These are phyloP conservation scores for Pichia membranifaciens DNA, from an alignment of 805 yeast genomes.

Conservation along the genomic window DNA sequence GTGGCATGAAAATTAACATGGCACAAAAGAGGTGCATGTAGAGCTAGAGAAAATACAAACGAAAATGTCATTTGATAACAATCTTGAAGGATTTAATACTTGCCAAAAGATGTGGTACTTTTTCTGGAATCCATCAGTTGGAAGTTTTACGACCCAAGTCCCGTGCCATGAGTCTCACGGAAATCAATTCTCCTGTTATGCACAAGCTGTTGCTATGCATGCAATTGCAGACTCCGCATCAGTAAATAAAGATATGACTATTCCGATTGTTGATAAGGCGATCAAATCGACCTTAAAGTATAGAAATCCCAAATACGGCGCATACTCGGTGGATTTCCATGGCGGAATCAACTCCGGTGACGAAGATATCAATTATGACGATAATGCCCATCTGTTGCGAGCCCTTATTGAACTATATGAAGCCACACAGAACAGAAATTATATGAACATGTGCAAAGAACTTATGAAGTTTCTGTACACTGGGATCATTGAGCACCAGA, in stretches of 20 bases:
- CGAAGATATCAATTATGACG: constrained; percentile 67
- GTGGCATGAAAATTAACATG: too few species aligned
- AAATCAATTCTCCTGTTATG: constrained; percentile 60
- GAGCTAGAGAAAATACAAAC: neutral
- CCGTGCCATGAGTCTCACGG: constrained; percentile 42
- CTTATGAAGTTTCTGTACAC: constrained; percentile 57
- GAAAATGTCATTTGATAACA: constrained; percentile 20
- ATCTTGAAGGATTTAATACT: constrained; percentile 35
- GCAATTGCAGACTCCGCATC: constrained; percentile 62
- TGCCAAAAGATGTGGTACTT: constrained; percentile 38
- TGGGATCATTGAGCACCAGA: constrained; percentile 48
- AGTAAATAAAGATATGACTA: constrained; percentile 44
- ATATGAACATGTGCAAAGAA: constrained; percentile 51
- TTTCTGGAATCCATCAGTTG: constrained; percentile 35
- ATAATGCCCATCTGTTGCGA: constrained; percentile 68
- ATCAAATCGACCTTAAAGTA: constrained; percentile 45
- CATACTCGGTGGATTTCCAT: constrained; percentile 46
- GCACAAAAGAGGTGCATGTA: too few species aligned
- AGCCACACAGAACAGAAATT: constrained; percentile 51
- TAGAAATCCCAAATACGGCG: constrained; percentile 44
- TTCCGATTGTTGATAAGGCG: constrained; percentile 49
- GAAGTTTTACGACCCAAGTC: constrained; percentile 36
- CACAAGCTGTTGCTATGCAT: constrained; percentile 59
- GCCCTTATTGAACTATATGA: constrained; percentile 63
- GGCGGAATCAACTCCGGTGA: constrained; percentile 35